These are phyloP conservation scores for Wickerhamiella bombiphila DNA, from an alignment of 805 yeast genomes.

Conservation along the genomic window DNA sequence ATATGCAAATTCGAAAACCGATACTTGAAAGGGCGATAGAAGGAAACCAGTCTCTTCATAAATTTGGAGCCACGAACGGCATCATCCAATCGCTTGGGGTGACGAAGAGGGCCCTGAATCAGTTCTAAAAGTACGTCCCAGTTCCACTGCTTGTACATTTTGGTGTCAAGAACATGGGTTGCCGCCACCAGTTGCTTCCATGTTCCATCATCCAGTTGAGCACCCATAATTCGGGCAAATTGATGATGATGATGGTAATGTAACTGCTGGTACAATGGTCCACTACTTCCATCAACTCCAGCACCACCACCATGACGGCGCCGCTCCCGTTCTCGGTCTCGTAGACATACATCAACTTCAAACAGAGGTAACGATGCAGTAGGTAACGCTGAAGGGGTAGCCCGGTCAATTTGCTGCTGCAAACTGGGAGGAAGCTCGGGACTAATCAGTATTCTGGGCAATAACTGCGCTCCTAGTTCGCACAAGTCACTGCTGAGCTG, in stretches of 20 bases:
- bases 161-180: constrained; percentile 61
- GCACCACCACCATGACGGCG: constrained; percentile 1
- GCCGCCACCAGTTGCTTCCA: constrained; percentile 51
- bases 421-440: not conserved
- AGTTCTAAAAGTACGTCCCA: constrained; percentile 62
- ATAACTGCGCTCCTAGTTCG: not conserved
- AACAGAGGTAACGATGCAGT: constrained; percentile 29
- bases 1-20: constrained; percentile 47
- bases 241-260: no score
- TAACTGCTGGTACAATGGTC: no score
- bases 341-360: not conserved
- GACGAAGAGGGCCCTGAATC: constrained; percentile 71
- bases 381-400: not conserved
- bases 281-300: constrained; percentile 19
- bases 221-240: no score
- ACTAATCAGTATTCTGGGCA: not conserved
- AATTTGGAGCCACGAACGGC: constrained; percentile 66
- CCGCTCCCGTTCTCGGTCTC: not conserved
- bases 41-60: constrained; percentile 67
- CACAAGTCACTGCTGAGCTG: not conserved
- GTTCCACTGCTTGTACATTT: constrained; percentile 74
- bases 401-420: not conserved
- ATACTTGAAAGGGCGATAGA: constrained; percentile 81
- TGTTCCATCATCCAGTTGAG: constrained; percentile 45
- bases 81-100: constrained; percentile 63